Evolutionary conservation across 208 protist species (phyloP).

Genomic region (Naegleria lovaniensis): DNA sequence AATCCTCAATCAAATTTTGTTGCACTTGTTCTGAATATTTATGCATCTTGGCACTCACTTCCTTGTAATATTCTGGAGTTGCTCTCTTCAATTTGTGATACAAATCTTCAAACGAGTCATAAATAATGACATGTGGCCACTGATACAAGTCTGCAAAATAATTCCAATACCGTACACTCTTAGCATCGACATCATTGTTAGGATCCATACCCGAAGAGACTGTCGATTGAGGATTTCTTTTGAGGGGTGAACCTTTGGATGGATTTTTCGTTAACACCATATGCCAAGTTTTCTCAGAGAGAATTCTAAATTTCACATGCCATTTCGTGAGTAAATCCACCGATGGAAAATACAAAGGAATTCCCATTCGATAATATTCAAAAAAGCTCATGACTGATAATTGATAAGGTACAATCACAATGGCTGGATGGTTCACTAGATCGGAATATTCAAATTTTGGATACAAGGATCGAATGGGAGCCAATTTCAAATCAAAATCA

Average conservation of each 20-base stretch:
- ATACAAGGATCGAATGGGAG: conserved; percentile 19
- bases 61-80: neutral
- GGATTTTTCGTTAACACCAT: neutral
- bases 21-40: neutral
- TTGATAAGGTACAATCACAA: conserved; percentile 41
- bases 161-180: conserved; percentile 30
- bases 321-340: conserved; percentile 35
- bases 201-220: conserved; percentile 11
- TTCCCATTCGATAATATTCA: conserved; percentile 42
- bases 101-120: conserved; percentile 32
- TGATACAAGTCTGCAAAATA: conserved; percentile 39
- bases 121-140: conserved; percentile 36
- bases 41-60: neutral
- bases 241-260: neutral
- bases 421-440: conserved; percentile 12
- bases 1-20: neutral
- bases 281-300: neutral
- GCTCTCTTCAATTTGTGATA: neutral
- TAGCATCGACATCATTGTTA: conserved; percentile 37
- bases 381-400: conserved; percentile 44
- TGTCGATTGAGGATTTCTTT: neutral
- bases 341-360: conserved; percentile 39
- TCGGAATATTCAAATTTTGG: conserved; percentile 23
- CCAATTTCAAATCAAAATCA: neutral
- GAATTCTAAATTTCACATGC: conserved; percentile 24